These are phyloP conservation scores for Aspergillus panamensis DNA, from an alignment of 495 filamentous ascomycete species.

Conservation along the genomic window DNA sequence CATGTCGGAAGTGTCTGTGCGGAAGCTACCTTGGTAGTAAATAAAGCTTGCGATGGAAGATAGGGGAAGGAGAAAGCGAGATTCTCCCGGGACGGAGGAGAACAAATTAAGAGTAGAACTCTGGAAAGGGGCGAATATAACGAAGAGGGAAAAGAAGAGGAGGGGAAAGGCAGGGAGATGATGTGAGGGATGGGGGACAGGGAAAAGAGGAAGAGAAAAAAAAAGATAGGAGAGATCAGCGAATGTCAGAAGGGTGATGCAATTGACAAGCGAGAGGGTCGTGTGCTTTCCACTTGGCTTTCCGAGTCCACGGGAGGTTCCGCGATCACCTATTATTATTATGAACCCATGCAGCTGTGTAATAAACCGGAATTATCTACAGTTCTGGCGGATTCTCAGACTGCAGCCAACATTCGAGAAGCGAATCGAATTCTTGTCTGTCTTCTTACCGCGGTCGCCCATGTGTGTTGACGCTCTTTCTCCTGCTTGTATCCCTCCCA, in stretches of 20 bases:
- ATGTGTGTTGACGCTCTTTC: neutral
- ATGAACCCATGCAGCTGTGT: neutral
- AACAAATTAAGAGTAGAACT: slow-evolving; percentile 1
- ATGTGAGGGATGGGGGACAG: slow-evolving; percentile 15
- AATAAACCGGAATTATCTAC: neutral
- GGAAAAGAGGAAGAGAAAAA: slow-evolving; percentile 20
- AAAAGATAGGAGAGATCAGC: slow-evolving; percentile 23
- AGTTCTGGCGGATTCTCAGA: neutral
- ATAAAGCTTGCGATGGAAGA: slow-evolving; percentile 10
- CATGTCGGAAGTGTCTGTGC: slow-evolving; percentile 21
- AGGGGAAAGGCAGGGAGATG: slow-evolving; percentile 14
- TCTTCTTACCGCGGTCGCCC: neutral
- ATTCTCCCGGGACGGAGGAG: neutral
- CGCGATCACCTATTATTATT: neutral
- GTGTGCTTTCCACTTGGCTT: slow-evolving; percentile 21
- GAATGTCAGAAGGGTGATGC: slow-evolving; percentile 35
- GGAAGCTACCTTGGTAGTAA: slow-evolving; percentile 16
- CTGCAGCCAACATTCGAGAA: neutral
- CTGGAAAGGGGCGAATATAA: slow-evolving; percentile 25
- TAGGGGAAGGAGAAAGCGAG: slow-evolving; percentile 4
- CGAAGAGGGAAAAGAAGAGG: slow-evolving; percentile 10
- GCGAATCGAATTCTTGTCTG: neutral
- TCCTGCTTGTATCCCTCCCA: neutral
- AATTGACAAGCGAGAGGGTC: slow-evolving; percentile 29
- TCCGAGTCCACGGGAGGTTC: slow-evolving; percentile 13